phyloP scores from a whole-genome alignment of 768 basidiomycete genomes.

The Cystobasidium onofrii region DNA sequence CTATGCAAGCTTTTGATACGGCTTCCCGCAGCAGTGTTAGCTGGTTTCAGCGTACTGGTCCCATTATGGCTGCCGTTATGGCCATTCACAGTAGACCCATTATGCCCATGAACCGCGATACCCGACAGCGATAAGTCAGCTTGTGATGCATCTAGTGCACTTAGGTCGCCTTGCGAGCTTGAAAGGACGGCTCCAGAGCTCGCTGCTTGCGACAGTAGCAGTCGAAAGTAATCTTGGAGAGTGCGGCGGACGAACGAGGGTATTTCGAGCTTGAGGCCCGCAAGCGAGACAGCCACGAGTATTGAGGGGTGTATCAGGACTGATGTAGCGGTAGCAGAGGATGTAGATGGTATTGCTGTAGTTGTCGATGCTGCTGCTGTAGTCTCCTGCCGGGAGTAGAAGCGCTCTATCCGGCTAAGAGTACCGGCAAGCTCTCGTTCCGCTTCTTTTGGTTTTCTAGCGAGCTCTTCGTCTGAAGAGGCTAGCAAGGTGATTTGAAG shows the following conservation, averaged over 20 bases:
- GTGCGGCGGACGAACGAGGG: constrained; percentile 3
- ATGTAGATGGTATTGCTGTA: neutral
- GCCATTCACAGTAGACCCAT: neutral
- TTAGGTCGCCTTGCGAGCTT: neutral
- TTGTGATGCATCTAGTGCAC: constrained; percentile 7
- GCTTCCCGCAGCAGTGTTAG: neutral
- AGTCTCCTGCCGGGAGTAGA: neutral
- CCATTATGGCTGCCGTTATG: neutral
- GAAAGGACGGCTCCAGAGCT: neutral
- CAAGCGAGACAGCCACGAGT: constrained; percentile 11
- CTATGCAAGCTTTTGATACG: constrained; percentile 6
- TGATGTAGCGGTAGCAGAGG: neutral
- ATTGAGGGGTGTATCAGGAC: constrained; percentile 21
- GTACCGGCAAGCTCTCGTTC: neutral
- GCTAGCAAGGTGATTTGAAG: constrained; percentile 20
- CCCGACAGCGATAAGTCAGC: constrained; percentile 30
- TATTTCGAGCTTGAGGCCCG: constrained; percentile 16
- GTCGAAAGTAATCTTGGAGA: constrained; percentile 24
- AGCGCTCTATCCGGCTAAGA: constrained; percentile 24
- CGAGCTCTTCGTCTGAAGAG: neutral
- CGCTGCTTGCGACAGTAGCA: neutral
- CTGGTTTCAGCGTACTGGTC: neutral
- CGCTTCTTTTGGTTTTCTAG: neutral
- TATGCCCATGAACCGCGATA: constrained; percentile 1
- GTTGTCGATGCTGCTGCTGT: neutral